phyloP scores from a whole-genome alignment of 2,329 filamentous ascomycete species.

The Byssochlamys sp. region DNA sequence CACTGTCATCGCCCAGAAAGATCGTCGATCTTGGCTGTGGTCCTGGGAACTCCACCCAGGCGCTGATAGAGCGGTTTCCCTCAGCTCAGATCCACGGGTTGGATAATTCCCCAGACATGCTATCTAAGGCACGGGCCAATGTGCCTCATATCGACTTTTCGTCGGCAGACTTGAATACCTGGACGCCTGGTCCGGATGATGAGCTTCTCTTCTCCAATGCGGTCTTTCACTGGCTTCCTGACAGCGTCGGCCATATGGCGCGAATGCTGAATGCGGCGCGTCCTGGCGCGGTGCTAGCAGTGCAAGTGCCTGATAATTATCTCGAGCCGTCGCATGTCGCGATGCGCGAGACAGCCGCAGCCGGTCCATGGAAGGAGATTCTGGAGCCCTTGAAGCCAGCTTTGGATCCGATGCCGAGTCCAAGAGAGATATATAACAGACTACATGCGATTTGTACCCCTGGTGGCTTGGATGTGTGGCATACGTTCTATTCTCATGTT shows the following conservation, averaged over 20 bases:
- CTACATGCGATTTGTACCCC: slow-evolving; percentile 33
- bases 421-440: slow-evolving; percentile 41
- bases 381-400: slow-evolving; percentile 23
- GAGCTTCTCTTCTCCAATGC: slow-evolving; percentile 46
- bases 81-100: slow-evolving; percentile 41
- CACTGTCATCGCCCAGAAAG: slow-evolving; percentile 28
- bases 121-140: slow-evolving; percentile 36
- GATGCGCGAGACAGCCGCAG: slow-evolving; percentile 40
- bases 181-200: slow-evolving; percentile 19
- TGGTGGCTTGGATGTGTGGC: slow-evolving; percentile 43
- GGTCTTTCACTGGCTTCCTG: slow-evolving; percentile 49
- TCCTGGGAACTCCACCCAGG: slow-evolving; percentile 49
- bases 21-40: slow-evolving; percentile 54
- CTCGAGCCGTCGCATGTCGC: slow-evolving; percentile 39
- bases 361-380: slow-evolving; percentile 30
- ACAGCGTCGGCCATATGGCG: slow-evolving; percentile 8
- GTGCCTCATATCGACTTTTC: slow-evolving; percentile 38
- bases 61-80: slow-evolving; percentile 42
- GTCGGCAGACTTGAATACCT: slow-evolving; percentile 39
- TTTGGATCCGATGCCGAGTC: slow-evolving; percentile 42
- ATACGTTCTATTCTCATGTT: slow-evolving; percentile 45
- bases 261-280: slow-evolving; percentile 37
- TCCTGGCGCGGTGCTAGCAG: slow-evolving; percentile 43
- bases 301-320: slow-evolving; percentile 48
- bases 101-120: slow-evolving; percentile 49